Conservation (phyloP, 805 yeast genomes). For the Blastobotrys americana region DNA sequence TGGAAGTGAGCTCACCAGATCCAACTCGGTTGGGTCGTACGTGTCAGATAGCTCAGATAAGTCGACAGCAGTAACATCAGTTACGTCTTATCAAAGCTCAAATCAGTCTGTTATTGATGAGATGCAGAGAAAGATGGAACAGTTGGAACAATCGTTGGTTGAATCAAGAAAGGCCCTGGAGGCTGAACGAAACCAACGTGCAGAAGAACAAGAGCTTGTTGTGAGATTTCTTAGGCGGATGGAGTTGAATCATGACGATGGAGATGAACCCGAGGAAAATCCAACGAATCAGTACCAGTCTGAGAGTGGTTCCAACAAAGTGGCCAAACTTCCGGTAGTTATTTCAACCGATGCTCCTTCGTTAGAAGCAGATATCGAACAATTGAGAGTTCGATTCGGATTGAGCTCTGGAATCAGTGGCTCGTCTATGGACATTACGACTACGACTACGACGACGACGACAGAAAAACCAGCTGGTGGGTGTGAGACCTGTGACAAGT, state of each 20-base stretch:
- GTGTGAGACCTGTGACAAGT: conserved; percentile 25
- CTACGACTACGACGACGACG: not conserved
- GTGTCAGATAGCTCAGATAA: not conserved
- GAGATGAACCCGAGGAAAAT: not conserved
- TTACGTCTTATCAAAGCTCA: not conserved
- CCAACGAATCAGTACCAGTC: not conserved
- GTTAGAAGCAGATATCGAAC: not conserved
- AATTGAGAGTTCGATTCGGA: not conserved
- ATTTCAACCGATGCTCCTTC: not conserved
- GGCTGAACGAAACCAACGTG: not conserved
- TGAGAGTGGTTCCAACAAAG: not conserved
- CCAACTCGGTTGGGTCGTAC: not conserved
- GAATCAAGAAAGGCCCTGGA: not conserved
- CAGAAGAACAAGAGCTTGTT: not conserved
- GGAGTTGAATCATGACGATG: not conserved
- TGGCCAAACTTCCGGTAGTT: not conserved
- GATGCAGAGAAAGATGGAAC: not conserved
- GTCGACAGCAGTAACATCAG: not conserved
- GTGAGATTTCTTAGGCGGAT: not conserved
- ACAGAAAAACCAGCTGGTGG: too few species aligned
- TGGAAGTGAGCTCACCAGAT: not conserved
- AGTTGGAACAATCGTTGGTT: not conserved
- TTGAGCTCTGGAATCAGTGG: not conserved
- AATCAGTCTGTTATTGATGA: not conserved
- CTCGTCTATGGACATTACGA: not conserved